Evolutionary conservation across 163 green algal species (phyloP), one percentile per base, ranked within the genome.

Genomic region (Scenedesmus sp.): DNA sequence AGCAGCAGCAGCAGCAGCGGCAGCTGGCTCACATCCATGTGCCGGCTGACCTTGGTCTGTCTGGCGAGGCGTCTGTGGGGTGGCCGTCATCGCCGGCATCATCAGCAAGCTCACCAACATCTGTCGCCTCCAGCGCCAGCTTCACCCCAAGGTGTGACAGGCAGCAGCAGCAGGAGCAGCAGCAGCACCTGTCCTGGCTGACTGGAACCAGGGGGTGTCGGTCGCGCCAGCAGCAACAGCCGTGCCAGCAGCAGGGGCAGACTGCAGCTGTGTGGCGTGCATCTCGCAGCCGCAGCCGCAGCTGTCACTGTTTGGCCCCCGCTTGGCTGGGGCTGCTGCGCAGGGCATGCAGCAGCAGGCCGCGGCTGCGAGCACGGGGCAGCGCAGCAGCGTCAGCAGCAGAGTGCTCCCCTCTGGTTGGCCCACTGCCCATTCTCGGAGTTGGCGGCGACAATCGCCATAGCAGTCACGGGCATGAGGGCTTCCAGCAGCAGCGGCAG

Each of bases 121-220:
- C 73, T 33, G 73, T 83, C 30, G 73, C 73, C 12, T 83, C 73
- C 0, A 53, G 37, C 15, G 73, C 73, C 73, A 83, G 73, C 73
- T 49, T 83, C 73, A 49, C 73, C 3, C 20, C 40, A 30, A 49
- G 73, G 35, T 46, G 35, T 37, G 73, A 83, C 73, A 49, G 73
- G 37, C 65, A 76, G 65, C 65, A 76, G 65, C 30, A 76, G 65
- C 59, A 72, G 59, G 33, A 87, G 80, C 82, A 87, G 81, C 82
- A 87, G 82, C 82, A 24, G 56, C 56, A 76, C 65, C 30, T 40
- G 4, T 40, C 65, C 4, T 76, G 65, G 65, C 30, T 76, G 65
- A 76, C 65, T 76, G 65, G 65, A 76, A 26, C 6, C 65, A 76
- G 37, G 35, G 33, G 56, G 35, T 78, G 81, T 43, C 44, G 59